Evolutionary conservation across 768 basidiomycete species (phyloP), one percentile per base, ranked within the genome.

Genomic region (Leccinum rimulosum): DNA sequence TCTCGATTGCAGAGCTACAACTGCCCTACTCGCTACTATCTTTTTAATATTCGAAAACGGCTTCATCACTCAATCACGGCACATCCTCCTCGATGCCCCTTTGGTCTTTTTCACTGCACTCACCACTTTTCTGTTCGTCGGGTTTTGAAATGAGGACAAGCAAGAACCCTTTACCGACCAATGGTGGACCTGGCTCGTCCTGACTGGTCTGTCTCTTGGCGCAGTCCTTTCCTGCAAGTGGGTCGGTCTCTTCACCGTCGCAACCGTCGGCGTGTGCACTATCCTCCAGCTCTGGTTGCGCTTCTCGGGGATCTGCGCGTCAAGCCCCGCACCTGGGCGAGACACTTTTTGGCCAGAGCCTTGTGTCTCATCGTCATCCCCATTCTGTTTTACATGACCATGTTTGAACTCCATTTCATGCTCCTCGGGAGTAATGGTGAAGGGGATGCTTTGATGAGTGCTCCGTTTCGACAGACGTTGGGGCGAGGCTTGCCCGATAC

Each of bases 371-470:
- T 99, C 66, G 79, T 79, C 35, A 71, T 99, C 4, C 96, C 97
- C 4, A 70, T 88, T 33, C 43, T 88, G 38, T 95, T 99, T 72
- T 99, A 99, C 77, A 95, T 98, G 92, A 72, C 78, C 70, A 97
- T 97, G 91, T 99, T 99, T 79, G 83, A 89, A 74, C 86, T 99
- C 54, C 97, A 99, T 72, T 98, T 98, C 76, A 68, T 87, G 69
- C 82, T 99, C 64, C 79, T 99, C 30, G 83, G 86, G 68, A 90
- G 89, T 73, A 90, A 91, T 2, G 97, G 97, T 33, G 96, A 98
- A 54, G 97, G 97, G 0, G 97, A 98, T 71, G 95, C 95, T 1
- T 99, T 99, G 75, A 99, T 99, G 97, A 96, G 92, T 76, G 92
- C 94, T 3, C 95, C 95, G 71, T 99, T 99, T 77, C 95, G 98